These are phyloP conservation scores for Sanghuangporus baumii DNA, from an alignment of 1,284 basidiomycete genomes.

Conservation along the genomic window DNA sequence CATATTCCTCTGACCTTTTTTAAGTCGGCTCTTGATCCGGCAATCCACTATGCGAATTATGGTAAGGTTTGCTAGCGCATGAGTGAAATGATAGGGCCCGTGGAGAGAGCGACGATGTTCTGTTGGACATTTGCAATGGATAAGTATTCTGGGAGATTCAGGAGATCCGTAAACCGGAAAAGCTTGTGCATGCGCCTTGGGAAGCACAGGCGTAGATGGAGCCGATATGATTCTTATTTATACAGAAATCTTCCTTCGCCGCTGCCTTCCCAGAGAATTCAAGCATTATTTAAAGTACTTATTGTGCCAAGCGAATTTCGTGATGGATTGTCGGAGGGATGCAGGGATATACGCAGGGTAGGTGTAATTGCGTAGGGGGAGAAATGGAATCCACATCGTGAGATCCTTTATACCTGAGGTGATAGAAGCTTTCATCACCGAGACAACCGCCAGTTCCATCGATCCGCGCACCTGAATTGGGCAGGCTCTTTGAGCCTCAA, in stretches of 20 bases:
- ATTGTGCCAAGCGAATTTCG: background rate
- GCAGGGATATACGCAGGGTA: background rate
- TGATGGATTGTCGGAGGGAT: background rate
- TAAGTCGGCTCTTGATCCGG: background rate
- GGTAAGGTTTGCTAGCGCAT: background rate
- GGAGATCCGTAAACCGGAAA: background rate
- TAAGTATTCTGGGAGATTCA: background rate
- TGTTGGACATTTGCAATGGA: background rate
- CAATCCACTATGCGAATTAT: background rate
- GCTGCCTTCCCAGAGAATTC: no score
- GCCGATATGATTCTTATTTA: no score
- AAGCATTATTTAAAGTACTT: no score
- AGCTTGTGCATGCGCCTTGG: background rate
- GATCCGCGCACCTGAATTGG: background rate
- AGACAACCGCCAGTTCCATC: background rate
- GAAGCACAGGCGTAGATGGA: background rate
- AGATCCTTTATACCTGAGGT: background rate
- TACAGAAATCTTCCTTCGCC: no score
- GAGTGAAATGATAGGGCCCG: background rate
- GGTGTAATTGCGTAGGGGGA: background rate
- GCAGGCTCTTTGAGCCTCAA: background rate
- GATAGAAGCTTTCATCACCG: background rate
- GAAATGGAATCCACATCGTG: background rate
- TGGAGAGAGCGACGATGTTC: background rate
- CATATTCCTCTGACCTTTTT: background rate